Evolutionary conservation across 768 basidiomycete species (phyloP).

Genomic region (Rhodocollybia butyracea): DNA sequence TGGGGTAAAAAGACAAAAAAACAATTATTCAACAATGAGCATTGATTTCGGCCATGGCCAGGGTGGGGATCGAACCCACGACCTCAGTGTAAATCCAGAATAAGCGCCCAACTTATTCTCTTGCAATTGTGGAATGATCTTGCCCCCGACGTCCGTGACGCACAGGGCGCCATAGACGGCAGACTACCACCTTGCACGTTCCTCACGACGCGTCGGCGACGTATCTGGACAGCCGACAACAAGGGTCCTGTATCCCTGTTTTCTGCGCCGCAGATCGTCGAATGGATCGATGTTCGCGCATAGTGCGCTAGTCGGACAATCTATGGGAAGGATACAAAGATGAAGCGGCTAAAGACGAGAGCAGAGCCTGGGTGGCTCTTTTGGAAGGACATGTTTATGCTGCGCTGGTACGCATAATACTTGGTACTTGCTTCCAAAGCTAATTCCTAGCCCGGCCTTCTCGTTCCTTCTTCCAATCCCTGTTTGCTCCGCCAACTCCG

Average conservation of each 20-base stretch:
- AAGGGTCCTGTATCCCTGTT: too few species aligned
- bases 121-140: too few species aligned
- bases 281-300: constrained; percentile 64
- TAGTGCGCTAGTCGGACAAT: constrained; percentile 33
- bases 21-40: too few species aligned
- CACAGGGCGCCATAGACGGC: constrained; percentile 66
- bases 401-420: constrained; percentile 51
- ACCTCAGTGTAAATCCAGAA: too few species aligned
- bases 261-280: constrained; percentile 66
- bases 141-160: constrained; percentile 42
- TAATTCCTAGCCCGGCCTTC: too few species aligned
- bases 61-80: too few species aligned
- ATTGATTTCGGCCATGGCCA: too few species aligned
- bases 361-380: constrained; percentile 78
- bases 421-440: constrained; percentile 6
- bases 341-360: constrained; percentile 61
- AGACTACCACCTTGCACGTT: constrained; percentile 68
- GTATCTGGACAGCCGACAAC: constrained; percentile 12
- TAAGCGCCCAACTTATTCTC: too few species aligned
- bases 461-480: too few species aligned
- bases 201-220: constrained; percentile 27
- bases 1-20: too few species aligned
- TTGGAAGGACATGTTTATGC: constrained; percentile 77
- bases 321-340: constrained; percentile 68
- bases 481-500: too few species aligned